Conservation (phyloP, 768 basidiomycete species). For the Tremella mesenterica region DNA sequence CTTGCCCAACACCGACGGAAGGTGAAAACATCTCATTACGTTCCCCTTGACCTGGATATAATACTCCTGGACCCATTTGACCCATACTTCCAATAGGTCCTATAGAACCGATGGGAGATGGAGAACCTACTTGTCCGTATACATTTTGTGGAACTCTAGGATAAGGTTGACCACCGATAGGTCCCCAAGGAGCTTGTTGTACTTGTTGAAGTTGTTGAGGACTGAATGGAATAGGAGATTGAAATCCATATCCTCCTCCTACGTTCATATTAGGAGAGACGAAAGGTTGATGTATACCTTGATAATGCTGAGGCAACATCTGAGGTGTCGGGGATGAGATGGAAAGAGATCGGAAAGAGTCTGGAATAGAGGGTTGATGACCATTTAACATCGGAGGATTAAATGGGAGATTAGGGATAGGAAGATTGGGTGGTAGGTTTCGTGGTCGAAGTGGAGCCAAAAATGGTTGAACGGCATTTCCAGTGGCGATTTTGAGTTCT, state of each 20-base stretch:
- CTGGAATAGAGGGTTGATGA: slow-evolving; percentile 8
- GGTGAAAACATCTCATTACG: slow-evolving; percentile 24
- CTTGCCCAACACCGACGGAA: slow-evolving; percentile 26
- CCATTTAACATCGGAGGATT: slow-evolving; percentile 8
- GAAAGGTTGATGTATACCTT: neutral
- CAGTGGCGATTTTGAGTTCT: slow-evolving; percentile 41
- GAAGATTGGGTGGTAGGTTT: slow-evolving; percentile 48
- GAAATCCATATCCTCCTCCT: slow-evolving; percentile 4
- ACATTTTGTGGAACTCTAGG: slow-evolving; percentile 5
- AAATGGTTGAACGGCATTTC: slow-evolving; percentile 44
- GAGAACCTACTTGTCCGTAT: slow-evolving; percentile 17
- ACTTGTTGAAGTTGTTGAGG: too few species aligned
- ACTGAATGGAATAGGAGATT: slow-evolving; percentile 4
- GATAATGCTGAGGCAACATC: neutral
- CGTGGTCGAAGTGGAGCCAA: slow-evolving; percentile 47
- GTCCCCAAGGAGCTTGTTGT: slow-evolving; percentile 6
- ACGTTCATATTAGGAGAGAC: neutral
- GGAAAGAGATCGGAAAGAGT: slow-evolving; percentile 9
- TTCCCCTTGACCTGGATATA: slow-evolving; percentile 7
- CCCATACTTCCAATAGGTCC: slow-evolving; percentile 5
- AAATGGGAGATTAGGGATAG: slow-evolving; percentile 24
- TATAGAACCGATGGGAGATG: slow-evolving; percentile 18
- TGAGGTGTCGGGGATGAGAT: slow-evolving; percentile 2
- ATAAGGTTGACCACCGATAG: neutral
- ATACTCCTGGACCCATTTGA: slow-evolving; percentile 17